Evolutionary conservation across 345 rosid genomes (phyloP).

Genomic region (Clausena lansium): DNA sequence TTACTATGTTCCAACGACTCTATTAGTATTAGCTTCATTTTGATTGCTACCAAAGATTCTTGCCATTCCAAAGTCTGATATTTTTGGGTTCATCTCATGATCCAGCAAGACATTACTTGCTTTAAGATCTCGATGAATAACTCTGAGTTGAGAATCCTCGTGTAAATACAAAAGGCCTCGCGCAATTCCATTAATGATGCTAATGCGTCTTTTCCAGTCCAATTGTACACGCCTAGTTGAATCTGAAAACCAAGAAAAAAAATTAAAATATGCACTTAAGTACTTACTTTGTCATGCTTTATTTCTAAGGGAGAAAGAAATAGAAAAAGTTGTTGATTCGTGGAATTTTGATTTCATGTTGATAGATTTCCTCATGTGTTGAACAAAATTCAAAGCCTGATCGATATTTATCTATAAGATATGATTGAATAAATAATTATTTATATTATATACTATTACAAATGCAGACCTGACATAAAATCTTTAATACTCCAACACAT

Average conservation of each 20-base stretch:
- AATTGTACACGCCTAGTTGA: background rate
- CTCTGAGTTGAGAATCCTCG: constrained; percentile 35
- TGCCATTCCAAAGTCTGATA: no score
- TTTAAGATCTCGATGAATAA: constrained; percentile 31
- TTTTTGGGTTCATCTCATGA: no score
- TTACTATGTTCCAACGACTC: background rate
- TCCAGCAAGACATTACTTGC: constrained; percentile 6
- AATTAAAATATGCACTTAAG: background rate
- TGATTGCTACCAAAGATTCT: no score
- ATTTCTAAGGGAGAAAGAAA: background rate
- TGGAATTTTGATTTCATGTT: no score
- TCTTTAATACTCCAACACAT: no score
- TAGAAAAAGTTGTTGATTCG: background rate
- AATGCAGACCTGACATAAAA: no score
- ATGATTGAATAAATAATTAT: no score
- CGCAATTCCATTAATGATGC: constrained; percentile 33
- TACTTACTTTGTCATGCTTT: background rate
- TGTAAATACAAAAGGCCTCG: constrained; percentile 37
- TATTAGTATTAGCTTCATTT: no score
- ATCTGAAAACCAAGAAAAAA: background rate
- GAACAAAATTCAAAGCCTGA: no score
- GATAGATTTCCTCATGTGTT: no score
- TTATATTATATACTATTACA: no score
- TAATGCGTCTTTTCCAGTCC: constrained; percentile 20
- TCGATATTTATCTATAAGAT: no score